Conservation (phyloP, 2,329 filamentous ascomycete species). For the Alternaria brassicicola region DNA sequence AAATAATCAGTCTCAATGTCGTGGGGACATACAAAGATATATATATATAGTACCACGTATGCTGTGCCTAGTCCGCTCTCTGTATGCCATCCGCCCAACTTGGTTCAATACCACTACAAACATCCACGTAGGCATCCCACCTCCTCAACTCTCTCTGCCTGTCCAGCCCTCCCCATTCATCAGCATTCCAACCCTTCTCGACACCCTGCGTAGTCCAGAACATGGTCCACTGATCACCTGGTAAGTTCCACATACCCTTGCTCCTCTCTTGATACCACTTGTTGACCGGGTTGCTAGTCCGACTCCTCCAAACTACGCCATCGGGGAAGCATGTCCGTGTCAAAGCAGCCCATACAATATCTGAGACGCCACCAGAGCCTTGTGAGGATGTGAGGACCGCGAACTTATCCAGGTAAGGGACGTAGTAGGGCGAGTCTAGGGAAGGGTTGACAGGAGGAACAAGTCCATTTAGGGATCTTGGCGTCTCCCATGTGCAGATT, state of each 20-base stretch:
- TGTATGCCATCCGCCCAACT: constrained; percentile 55
- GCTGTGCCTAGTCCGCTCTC: constrained; percentile 3
- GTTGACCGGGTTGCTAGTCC: constrained; percentile 92
- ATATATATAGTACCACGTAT: background rate
- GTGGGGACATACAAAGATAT: background rate
- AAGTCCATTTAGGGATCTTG: constrained; percentile 58
- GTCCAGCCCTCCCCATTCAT: constrained; percentile 54
- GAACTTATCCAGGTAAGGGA: constrained; percentile 97
- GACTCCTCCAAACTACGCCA: constrained; percentile 90
- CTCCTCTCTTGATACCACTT: constrained; percentile 99
- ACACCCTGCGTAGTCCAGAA: constrained; percentile 87
- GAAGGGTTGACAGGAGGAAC: background rate
- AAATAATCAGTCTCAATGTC: background rate
- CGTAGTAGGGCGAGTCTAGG: constrained; percentile 60
- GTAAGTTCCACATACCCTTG: constrained; percentile 79
- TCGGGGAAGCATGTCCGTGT: constrained; percentile 84
- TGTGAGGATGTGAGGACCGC: constrained; percentile 88
- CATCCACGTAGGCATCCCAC: constrained; percentile 57
- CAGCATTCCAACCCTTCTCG: constrained; percentile 60
- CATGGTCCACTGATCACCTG: constrained; percentile 91
- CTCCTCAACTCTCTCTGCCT: constrained; percentile 49
- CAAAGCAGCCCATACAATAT: constrained; percentile 97
- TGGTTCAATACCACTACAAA: constrained; percentile 56
- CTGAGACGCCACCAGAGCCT: constrained; percentile 88
- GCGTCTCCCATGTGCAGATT: constrained; percentile 91